A percentile compares a stretch with the other conserved stretches of the same genome.
Evolutionary conservation across 2,329 filamentous ascomycete species (phyloP).

Genomic region (Daldinia sp.): DNA sequence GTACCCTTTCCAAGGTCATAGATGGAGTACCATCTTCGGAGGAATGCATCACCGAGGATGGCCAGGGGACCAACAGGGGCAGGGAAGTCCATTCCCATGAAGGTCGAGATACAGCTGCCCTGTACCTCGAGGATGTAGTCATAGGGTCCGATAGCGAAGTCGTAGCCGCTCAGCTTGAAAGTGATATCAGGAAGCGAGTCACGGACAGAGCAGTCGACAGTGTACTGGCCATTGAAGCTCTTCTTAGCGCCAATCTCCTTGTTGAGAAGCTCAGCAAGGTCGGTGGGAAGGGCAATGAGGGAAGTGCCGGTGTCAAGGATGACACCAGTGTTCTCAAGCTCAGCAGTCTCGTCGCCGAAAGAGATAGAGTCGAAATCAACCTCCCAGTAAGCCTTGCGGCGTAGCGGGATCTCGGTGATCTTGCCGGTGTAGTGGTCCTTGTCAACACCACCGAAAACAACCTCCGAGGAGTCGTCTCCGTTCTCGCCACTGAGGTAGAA

Average conservation of each 20-base stretch:
- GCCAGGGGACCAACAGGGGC: slow-evolving; percentile 90
- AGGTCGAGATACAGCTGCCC: slow-evolving; percentile 95
- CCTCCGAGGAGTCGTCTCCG: slow-evolving; percentile 80
- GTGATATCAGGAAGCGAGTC: slow-evolving; percentile 88
- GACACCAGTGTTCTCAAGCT: slow-evolving; percentile 93
- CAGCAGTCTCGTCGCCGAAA: slow-evolving; percentile 85
- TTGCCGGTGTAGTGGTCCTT: slow-evolving; percentile 84
- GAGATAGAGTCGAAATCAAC: slow-evolving; percentile 94
- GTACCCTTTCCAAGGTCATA: slow-evolving; percentile 92
- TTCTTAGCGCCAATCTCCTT: slow-evolving; percentile 98
- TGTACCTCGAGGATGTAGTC: slow-evolving; percentile 98
- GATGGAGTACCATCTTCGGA: slow-evolving; percentile 92
- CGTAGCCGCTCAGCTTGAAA: slow-evolving; percentile 89
- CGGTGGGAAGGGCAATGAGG: slow-evolving; percentile 91
- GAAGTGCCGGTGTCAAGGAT: slow-evolving; percentile 99
- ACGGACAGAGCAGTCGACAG: slow-evolving; percentile 87
- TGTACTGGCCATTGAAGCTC: slow-evolving; percentile 96
- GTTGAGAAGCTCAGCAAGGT: slow-evolving; percentile 96
- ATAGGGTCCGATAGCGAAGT: slow-evolving; percentile 88
- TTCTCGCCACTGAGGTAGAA: slow-evolving; percentile 91
- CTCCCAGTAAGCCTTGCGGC: slow-evolving; percentile 99
- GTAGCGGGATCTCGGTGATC: slow-evolving; percentile 91
- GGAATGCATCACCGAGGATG: slow-evolving; percentile 90
- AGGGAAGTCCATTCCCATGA: slow-evolving; percentile 96
- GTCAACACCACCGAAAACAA: slow-evolving; percentile 89